These are phyloP conservation scores for Aspergillus terreus DNA, from an alignment of 2,329 filamentous ascomycete species.

Conservation along the genomic window DNA sequence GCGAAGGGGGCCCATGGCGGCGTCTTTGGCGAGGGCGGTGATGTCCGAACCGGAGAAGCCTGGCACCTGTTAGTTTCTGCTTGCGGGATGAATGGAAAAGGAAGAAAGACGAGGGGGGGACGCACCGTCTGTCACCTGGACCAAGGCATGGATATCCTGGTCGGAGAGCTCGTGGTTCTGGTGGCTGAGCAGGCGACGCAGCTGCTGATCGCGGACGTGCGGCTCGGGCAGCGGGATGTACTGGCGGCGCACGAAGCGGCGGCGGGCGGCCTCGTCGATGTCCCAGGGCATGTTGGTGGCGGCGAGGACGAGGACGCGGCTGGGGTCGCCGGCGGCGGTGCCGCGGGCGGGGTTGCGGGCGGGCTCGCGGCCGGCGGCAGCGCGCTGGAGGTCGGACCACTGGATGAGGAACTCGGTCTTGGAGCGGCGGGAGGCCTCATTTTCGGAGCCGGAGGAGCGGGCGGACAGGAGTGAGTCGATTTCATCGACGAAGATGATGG, in stretches of 20 bases:
- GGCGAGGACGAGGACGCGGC: slow-evolving; percentile 84
- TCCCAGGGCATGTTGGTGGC: slow-evolving; percentile 97
- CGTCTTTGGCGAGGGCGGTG: slow-evolving; percentile 93
- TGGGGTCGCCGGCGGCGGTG: slow-evolving; percentile 64
- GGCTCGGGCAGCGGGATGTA: slow-evolving; percentile 93
- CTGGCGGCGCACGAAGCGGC: slow-evolving; percentile 86
- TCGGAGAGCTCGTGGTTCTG: slow-evolving; percentile 79
- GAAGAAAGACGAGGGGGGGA: neutral
- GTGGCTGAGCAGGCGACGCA: slow-evolving; percentile 74
- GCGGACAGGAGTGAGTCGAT: slow-evolving; percentile 91
- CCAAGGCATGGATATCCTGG: slow-evolving; percentile 67
- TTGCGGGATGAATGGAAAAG: neutral
- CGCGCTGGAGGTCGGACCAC: slow-evolving; percentile 90
- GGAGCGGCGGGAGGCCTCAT: slow-evolving; percentile 88
- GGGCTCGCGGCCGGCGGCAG: slow-evolving; percentile 78
- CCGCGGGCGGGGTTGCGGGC: slow-evolving; percentile 37
- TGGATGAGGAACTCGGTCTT: slow-evolving; percentile 98
- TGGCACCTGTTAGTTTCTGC: slow-evolving; percentile 36
- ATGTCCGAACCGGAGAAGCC: slow-evolving; percentile 98
- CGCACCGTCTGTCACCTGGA: slow-evolving; percentile 77
- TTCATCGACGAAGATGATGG: slow-evolving; percentile 97
- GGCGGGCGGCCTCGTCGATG: slow-evolving; percentile 89
- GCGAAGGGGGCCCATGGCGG: slow-evolving; percentile 91
- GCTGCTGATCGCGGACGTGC: slow-evolving; percentile 72
- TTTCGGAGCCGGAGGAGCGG: slow-evolving; percentile 71